Percentiles rank a stretch among this genome's conserved stretches.
Evolutionary conservation across 768 basidiomycete species (phyloP).

Genomic region (Lactifluus echinatus): DNA sequence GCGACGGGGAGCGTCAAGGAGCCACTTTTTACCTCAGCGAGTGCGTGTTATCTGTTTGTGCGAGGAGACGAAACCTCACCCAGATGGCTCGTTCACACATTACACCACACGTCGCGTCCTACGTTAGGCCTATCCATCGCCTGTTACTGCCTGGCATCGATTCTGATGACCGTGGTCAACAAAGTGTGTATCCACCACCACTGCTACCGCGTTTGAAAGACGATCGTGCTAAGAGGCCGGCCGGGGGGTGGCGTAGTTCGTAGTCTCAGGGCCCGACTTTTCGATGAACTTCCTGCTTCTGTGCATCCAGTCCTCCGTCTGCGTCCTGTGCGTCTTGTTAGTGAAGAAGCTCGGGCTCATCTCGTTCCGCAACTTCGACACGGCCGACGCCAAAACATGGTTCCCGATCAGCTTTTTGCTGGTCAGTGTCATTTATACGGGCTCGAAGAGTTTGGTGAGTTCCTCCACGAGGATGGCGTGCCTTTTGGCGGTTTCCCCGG

Average conservation of each 20-base stretch:
- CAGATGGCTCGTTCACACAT: neutral
- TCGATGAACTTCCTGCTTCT: slow-evolving; percentile 96
- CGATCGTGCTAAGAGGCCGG: neutral
- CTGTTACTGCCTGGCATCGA: slow-evolving; percentile 87
- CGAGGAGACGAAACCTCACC: neutral
- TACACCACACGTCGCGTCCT: neutral
- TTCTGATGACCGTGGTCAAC: slow-evolving; percentile 95
- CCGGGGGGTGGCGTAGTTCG: slow-evolving; percentile 71
- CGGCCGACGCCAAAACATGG: slow-evolving; percentile 83
- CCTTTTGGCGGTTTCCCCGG: neutral
- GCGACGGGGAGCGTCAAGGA: slow-evolving; percentile 32
- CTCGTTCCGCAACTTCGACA: slow-evolving; percentile 76
- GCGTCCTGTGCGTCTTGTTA: slow-evolving; percentile 61
- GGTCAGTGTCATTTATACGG: slow-evolving; percentile 94
- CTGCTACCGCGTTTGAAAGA: neutral
- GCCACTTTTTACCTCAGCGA: slow-evolving; percentile 23
- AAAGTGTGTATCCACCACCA: slow-evolving; percentile 47
- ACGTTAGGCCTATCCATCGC: slow-evolving; percentile 67
- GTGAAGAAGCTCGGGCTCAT: slow-evolving; percentile 75
- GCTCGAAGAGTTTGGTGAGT: slow-evolving; percentile 91
- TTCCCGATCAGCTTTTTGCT: slow-evolving; percentile 90
- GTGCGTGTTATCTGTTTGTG: slow-evolving; percentile 22
- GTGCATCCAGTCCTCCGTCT: slow-evolving; percentile 85
- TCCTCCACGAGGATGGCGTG: neutral
- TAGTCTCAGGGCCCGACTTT: slow-evolving; percentile 88